Evolutionary conservation across 2,329 filamentous ascomycete species (phyloP).

Genomic region (Fusarium sacchari): DNA sequence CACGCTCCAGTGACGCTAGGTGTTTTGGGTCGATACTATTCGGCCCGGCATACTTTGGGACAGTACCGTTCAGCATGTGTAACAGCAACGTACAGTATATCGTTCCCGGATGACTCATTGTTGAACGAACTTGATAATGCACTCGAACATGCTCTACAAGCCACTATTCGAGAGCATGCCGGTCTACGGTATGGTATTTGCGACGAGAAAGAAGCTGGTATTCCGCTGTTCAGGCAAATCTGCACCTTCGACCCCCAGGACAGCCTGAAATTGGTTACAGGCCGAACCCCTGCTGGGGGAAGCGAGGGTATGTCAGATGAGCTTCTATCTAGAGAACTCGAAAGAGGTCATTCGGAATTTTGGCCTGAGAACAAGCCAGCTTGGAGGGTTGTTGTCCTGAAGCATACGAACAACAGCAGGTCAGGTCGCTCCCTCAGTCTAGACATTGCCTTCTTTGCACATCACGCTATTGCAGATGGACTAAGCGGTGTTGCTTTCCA

Average conservation of each 20-base stretch:
- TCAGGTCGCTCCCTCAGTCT: not conserved
- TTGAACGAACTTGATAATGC: accelerated
- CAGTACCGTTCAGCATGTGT: conserved; percentile 26
- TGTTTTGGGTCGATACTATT: conserved; percentile 10
- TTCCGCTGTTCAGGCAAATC: not conserved
- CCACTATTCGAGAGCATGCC: not conserved
- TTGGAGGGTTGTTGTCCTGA: conserved; percentile 10
- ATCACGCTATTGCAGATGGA: conserved; percentile 27
- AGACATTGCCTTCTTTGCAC: conserved; percentile 4
- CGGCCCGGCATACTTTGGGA: not conserved
- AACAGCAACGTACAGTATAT: not conserved
- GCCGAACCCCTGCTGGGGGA: no score
- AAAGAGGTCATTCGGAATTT: not conserved
- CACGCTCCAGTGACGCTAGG: not conserved
- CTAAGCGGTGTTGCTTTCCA: conserved; percentile 19
- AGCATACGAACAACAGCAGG: accelerated
- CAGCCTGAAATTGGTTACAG: no score
- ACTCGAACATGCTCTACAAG: conserved; percentile 1
- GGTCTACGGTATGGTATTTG: not conserved
- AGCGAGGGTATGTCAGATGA: no score
- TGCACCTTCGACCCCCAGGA: not conserved
- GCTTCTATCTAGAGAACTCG: not conserved
- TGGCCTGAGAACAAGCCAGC: conserved; percentile 10
- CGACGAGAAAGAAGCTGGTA: not conserved
- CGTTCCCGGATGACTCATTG: not conserved